Conservation (phyloP, 805 yeast genomes). For the Ogataea neopini region DNA sequence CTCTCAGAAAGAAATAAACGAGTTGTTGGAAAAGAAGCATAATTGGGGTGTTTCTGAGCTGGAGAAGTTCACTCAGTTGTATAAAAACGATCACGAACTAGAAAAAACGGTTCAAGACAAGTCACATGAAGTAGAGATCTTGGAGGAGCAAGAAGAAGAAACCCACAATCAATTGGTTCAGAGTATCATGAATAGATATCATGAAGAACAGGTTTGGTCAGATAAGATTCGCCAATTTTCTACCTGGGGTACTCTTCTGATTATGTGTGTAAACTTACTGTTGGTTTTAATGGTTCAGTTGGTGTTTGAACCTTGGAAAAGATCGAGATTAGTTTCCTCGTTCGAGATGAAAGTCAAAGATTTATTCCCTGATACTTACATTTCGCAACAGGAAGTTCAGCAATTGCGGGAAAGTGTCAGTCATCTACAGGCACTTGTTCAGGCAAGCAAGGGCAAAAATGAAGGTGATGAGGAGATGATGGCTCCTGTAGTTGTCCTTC, state of each 20-base stretch:
- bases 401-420: constrained; percentile 21
- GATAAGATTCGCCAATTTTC: constrained; percentile 93
- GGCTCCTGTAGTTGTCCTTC: background rate
- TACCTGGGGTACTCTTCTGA: constrained; percentile 92
- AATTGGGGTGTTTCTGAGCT: constrained; percentile 79
- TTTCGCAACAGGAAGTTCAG: constrained; percentile 18
- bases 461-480: background rate
- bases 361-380: constrained; percentile 42
- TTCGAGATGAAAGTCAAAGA: constrained; percentile 79
- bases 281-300: constrained; percentile 81
- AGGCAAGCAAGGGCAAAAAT: background rate
- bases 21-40: constrained; percentile 79
- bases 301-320: constrained; percentile 92
- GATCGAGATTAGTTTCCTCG: constrained; percentile 73
- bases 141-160: constrained; percentile 67
- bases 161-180: constrained; percentile 67
- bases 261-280: constrained; percentile 84
- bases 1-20: constrained; percentile 86
- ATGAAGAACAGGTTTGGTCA: constrained; percentile 97
- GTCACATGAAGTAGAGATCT: constrained; percentile 45
- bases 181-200: constrained; percentile 83
- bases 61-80: constrained; percentile 79
- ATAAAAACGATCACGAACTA: constrained; percentile 76
- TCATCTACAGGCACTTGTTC: constrained; percentile 9
- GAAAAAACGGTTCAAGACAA: constrained; percentile 59